Conservation (phyloP, 495 filamentous ascomycete genomes). For the Penicillium flavigenum region DNA sequence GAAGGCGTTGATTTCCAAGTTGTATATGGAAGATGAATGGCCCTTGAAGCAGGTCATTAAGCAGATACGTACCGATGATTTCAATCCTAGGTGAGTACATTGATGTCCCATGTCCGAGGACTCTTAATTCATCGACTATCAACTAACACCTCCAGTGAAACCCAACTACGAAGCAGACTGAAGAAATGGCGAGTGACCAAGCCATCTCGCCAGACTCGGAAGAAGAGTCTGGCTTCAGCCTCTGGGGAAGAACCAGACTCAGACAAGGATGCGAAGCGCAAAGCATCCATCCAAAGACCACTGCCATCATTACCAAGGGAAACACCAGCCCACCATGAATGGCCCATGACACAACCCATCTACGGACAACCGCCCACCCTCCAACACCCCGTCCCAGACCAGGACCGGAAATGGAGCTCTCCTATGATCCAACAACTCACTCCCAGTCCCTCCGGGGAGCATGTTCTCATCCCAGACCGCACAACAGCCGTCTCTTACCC, state of each 20-base stretch:
- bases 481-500: slow-evolving; percentile 20
- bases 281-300: slow-evolving; percentile 21
- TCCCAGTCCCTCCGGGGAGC: slow-evolving; percentile 30
- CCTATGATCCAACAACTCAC: slow-evolving; percentile 28
- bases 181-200: slow-evolving; percentile 54
- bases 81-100: slow-evolving; percentile 45
- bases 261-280: slow-evolving; percentile 30
- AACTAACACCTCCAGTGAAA: slow-evolving; percentile 35
- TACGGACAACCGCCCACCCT: slow-evolving; percentile 21
- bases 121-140: neutral
- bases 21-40: slow-evolving; percentile 53
- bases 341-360: slow-evolving; percentile 16
- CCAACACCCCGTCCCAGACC: slow-evolving; percentile 16
- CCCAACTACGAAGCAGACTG: slow-evolving; percentile 46
- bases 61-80: slow-evolving; percentile 48
- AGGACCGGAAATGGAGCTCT: slow-evolving; percentile 28
- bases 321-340: slow-evolving; percentile 14
- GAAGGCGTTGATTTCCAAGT: slow-evolving; percentile 46
- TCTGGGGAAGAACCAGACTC: slow-evolving; percentile 23
- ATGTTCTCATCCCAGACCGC: slow-evolving; percentile 22
- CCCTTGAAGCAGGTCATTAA: slow-evolving; percentile 52
- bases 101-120: neutral
- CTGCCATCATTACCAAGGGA: slow-evolving; percentile 15
- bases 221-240: slow-evolving; percentile 33
- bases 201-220: slow-evolving; percentile 47